A percentile compares a stretch with the other conserved stretches of the same genome.
These are phyloP conservation scores for Ampelocalamus luodianensis DNA, from an alignment of 176 grass and related monocot genomes.

Conservation along the genomic window DNA sequence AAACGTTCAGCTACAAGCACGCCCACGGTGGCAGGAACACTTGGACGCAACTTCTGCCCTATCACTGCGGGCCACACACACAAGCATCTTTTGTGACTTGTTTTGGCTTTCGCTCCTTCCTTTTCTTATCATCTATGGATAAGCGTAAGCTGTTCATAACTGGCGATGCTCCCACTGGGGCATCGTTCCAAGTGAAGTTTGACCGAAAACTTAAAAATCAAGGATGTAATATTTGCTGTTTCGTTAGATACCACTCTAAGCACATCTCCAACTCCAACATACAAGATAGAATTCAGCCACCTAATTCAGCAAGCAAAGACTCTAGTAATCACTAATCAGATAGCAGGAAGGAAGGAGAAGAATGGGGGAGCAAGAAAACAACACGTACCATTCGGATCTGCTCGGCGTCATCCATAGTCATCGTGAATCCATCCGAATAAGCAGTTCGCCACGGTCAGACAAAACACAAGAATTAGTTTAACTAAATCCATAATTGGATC, in stretches of 20 bases:
- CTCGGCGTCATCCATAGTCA: neutral
- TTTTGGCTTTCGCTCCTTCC: neutral
- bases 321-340: neutral
- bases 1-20: neutral
- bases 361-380: neutral
- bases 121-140: conserved; percentile 23
- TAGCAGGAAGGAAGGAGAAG: neutral
- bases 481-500: neutral
- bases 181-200: neutral
- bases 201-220: neutral
- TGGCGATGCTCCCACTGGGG: no score
- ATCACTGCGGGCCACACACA: conserved; percentile 1
- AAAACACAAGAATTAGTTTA: conserved; percentile 11
- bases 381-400: conserved; percentile 85
- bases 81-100: neutral
- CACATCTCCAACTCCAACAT: no score
- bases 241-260: neutral
- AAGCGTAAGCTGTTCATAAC: neutral
- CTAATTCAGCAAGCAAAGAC: neutral
- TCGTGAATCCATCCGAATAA: neutral
- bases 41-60: neutral
- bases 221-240: neutral
- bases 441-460: neutral
- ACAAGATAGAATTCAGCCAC: neutral
- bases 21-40: neutral